Evolutionary conservation across 345 rosid species (phyloP), one percentile per base, ranked within the genome.

Genomic region (Salix koriyanagi): DNA sequence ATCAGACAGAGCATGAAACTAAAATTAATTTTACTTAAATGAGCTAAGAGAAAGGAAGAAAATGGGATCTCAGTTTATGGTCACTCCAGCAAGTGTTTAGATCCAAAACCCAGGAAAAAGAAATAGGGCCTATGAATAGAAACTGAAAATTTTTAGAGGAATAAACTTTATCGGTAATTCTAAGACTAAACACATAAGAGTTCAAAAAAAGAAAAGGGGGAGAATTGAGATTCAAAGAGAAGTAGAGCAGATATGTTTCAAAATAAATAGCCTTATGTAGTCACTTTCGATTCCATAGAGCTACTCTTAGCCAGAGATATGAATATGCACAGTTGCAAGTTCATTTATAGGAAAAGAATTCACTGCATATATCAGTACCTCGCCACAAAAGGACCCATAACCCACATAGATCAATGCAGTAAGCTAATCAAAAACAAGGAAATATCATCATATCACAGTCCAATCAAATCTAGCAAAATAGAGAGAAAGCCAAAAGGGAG

Each of bases 71-170:
- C 26, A 68, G 34, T 58, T 75, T 36, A 71, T 76, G 82, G 75
- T 75, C 69, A 70, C 36, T 54, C 48, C 76, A 42, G 60, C 77
- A 71, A 50, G 69, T 64, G 75, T 69, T 21, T 75, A 85, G 88
- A 88, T 89, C 91, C 88, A 76, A 28, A 70, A 68, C 70, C 75
- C 61, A 72, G 65, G 68, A 71, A 16, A 77, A 11, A 67, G 14
- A 46, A 65, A 73, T 18, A 30, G 56, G 69, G 70, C 23, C 65
- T 18, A 36, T 39, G 52, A 39, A 30, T 65, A 44, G 54, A 46
- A 73, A 41, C 21, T 44, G 71, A 1, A 4, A 68, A 4, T 39
- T 19, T 54, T 14, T 36, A 30, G 73, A 76, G 44, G 74, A 32
- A 36, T 19, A 60, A 69, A 52, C 50, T 75, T 60, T 67, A 12